Percentiles rank a stretch among this genome's conserved stretches.
phyloP scores from a whole-genome alignment of 805 yeast genomes.

The Barnettozyma siamensis region DNA sequence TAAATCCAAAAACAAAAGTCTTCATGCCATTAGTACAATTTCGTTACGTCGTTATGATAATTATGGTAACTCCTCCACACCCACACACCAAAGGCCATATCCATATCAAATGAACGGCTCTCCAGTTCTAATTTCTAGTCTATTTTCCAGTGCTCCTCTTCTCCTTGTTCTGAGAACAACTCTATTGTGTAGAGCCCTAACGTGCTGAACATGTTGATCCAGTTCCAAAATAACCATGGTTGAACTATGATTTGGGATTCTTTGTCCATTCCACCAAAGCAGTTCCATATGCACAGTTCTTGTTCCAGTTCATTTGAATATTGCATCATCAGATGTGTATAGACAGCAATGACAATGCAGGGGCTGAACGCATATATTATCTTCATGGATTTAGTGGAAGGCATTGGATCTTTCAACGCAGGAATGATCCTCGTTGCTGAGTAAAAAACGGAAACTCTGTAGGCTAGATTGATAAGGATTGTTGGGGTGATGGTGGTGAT shows the following conservation, averaged over 20 bases:
- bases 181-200: conserved; percentile 77
- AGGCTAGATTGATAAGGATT: conserved; percentile 73
- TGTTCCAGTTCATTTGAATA: conserved; percentile 61
- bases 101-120: too few species aligned
- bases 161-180: conserved; percentile 38
- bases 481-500: conserved; percentile 64
- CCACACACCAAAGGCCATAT: background rate
- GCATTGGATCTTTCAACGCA: conserved; percentile 41
- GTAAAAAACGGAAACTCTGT: conserved; percentile 78
- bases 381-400: conserved; percentile 32
- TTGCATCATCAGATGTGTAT: conserved; percentile 89
- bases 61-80: too few species aligned
- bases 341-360: conserved; percentile 89
- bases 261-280: conserved; percentile 29
- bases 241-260: conserved; percentile 33
- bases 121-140: too few species aligned
- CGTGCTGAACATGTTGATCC: conserved; percentile 85
- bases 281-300: conserved; percentile 56
- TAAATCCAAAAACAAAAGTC: too few species aligned
- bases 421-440: conserved; percentile 96
- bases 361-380: conserved; percentile 86
- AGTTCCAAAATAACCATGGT: conserved; percentile 97
- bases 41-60: too few species aligned
- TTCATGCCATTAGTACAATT: too few species aligned
- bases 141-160: conserved; percentile 21